phyloP scores from a whole-genome alignment of 257 asterid genomes.

The Przewalskia tangutica region DNA sequence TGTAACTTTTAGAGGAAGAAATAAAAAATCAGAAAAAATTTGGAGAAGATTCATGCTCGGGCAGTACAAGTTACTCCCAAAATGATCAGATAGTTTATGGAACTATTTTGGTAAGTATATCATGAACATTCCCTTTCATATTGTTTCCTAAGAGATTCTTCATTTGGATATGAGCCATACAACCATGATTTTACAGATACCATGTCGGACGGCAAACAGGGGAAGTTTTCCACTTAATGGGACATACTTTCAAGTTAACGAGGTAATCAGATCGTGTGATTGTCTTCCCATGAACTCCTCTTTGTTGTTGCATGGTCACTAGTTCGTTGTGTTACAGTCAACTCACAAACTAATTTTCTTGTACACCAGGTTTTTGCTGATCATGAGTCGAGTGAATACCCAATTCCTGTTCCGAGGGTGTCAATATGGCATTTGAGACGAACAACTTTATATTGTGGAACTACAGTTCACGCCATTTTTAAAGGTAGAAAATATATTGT shows the following conservation, averaged over 20 bases:
- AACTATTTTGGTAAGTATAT: constrained; percentile 44
- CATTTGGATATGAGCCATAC: background rate
- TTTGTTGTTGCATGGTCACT: background rate
- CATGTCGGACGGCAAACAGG: constrained; percentile 47
- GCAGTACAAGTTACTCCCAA: background rate
- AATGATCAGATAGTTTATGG: constrained; percentile 17
- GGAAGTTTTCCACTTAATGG: constrained; percentile 72
- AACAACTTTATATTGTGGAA: constrained; percentile 38
- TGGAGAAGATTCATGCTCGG: background rate
- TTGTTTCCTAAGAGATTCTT: background rate
- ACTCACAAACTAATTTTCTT: background rate
- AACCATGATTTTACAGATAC: constrained; percentile 30
- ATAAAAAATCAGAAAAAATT: background rate
- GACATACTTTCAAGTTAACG: constrained; percentile 68
- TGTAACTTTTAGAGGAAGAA: background rate
- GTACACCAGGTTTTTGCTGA: constrained; percentile 57
- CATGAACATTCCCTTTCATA: background rate
- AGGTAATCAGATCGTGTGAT: constrained; percentile 28
- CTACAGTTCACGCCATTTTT: constrained; percentile 27
- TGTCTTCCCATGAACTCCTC: background rate
- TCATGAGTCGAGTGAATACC: constrained; percentile 33
- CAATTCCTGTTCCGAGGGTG: constrained; percentile 30
- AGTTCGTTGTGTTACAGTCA: background rate
- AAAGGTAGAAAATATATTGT: constrained; percentile 29
- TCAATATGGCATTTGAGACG: constrained; percentile 23